These are phyloP conservation scores for Zymoseptoria brevis DNA, from an alignment of 2,329 filamentous ascomycete species.

Conservation along the genomic window DNA sequence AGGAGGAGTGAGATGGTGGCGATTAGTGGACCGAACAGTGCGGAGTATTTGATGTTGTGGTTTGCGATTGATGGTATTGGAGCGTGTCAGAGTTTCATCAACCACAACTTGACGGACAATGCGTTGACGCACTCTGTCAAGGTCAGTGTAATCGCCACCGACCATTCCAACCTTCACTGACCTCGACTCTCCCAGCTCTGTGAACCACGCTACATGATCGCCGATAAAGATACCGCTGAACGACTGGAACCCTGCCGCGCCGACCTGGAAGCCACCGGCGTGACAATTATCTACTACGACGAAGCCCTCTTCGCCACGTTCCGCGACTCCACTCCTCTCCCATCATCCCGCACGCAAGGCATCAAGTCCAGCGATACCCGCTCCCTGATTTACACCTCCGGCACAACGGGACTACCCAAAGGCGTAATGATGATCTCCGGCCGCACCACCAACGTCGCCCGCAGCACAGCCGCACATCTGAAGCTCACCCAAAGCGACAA, in stretches of 20 bases:
- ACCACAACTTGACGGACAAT: conserved; percentile 29
- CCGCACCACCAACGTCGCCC: conserved; percentile 35
- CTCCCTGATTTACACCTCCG: conserved; percentile 72
- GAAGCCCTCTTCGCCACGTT: conserved; percentile 13
- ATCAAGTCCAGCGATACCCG: conserved; percentile 46
- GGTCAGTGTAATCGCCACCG: conserved; percentile 15
- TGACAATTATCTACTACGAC: conserved; percentile 23
- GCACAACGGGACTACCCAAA: conserved; percentile 51
- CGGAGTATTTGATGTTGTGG: conserved; percentile 28
- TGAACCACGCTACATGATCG: conserved; percentile 18
- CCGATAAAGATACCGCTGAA: conserved; percentile 19
- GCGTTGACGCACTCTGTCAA: conserved; percentile 30
- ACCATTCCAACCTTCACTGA: neutral
- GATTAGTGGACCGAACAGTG: conserved; percentile 28
- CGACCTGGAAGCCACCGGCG: conserved; percentile 12
- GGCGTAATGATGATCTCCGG: conserved; percentile 23
- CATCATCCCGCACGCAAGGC: conserved; percentile 11
- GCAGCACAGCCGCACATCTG: conserved; percentile 54
- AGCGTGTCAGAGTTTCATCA: conserved; percentile 26
- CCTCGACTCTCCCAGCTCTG: conserved; percentile 14
- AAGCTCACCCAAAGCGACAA: conserved; percentile 52
- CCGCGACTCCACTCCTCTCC: conserved; percentile 18
- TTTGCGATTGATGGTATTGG: conserved; percentile 53
- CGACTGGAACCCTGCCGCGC: conserved; percentile 20
- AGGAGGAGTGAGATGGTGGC: conserved; percentile 28